phyloP scores from a whole-genome alignment of 1,139 yeast species.

The Suhomyces yuchorum region DNA sequence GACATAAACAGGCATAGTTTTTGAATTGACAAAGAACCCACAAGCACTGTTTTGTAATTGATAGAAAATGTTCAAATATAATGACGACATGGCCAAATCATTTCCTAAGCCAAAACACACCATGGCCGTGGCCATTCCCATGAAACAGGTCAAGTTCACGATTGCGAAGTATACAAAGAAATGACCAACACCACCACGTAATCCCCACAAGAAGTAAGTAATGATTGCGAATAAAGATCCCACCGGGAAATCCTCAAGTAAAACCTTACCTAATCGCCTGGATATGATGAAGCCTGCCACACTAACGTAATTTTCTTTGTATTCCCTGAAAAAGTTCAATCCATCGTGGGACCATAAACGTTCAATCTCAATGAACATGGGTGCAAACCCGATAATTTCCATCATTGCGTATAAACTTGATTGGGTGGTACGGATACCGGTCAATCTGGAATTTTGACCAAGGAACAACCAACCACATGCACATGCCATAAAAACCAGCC shows the following conservation, averaged over 20 bases:
- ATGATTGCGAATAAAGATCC: slow-evolving; percentile 22
- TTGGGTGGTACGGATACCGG: slow-evolving; percentile 26
- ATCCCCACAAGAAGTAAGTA: slow-evolving; percentile 30
- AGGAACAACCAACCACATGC: slow-evolving; percentile 28
- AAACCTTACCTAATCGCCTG: slow-evolving; percentile 24
- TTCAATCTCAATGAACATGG: slow-evolving; percentile 26
- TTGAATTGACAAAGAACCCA: slow-evolving; percentile 29
- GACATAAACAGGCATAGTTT: slow-evolving; percentile 30
- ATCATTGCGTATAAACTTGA: slow-evolving; percentile 25
- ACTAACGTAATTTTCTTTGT: slow-evolving; percentile 25
- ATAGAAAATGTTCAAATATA: slow-evolving; percentile 23
- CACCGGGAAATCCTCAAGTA: slow-evolving; percentile 27
- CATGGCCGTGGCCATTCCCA: slow-evolving; percentile 27
- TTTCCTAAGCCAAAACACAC: slow-evolving; percentile 24
- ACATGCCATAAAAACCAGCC: slow-evolving; percentile 20
- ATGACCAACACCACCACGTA: slow-evolving; percentile 23
- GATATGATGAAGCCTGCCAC: slow-evolving; percentile 25
- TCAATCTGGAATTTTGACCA: slow-evolving; percentile 20
- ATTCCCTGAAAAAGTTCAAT: slow-evolving; percentile 24
- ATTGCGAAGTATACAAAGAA: slow-evolving; percentile 24
- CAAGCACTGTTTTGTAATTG: slow-evolving; percentile 31
- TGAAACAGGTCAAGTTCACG: slow-evolving; percentile 20
- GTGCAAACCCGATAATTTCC: slow-evolving; percentile 29
- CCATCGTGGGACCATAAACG: slow-evolving; percentile 28
- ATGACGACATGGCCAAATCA: slow-evolving; percentile 22